Percentiles rank a stretch among this genome's conserved stretches.
Conservation (phyloP, 2,329 filamentous ascomycete genomes). For the Pseudonectria foliicola region DNA sequence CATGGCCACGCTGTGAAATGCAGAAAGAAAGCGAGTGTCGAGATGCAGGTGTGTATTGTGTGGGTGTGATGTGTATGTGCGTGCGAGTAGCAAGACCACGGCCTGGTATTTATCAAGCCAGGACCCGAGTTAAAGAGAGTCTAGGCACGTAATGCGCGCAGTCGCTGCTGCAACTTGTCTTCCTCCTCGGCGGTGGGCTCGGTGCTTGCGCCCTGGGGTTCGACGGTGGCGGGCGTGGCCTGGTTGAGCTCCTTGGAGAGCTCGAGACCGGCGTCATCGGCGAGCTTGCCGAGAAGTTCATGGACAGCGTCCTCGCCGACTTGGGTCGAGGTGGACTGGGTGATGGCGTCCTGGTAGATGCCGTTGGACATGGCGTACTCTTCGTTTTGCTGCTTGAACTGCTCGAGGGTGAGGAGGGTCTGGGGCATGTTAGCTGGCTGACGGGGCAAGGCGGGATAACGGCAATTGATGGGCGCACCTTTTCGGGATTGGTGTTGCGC, state of each 20-base stretch:
- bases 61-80: no score
- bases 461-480: conserved; percentile 27
- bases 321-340: conserved; percentile 65
- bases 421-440: conserved; percentile 12
- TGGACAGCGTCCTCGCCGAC: conserved; percentile 80
- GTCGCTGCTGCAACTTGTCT: conserved; percentile 60
- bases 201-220: conserved; percentile 50
- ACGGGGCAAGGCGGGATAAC: background rate
- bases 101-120: no score
- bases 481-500: conserved; percentile 52
- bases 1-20: background rate
- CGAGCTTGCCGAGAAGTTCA: conserved; percentile 74
- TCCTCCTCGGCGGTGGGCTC: conserved; percentile 73
- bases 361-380: conserved; percentile 59
- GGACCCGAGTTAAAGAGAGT: background rate
- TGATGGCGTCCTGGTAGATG: conserved; percentile 82
- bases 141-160: conserved; percentile 49
- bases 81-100: no score
- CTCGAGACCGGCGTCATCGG: conserved; percentile 82
- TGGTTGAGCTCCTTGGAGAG: conserved; percentile 65
- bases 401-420: conserved; percentile 54
- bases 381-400: conserved; percentile 56
- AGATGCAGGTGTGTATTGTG: background rate
- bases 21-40: background rate
- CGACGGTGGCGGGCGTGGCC: conserved; percentile 48